Percentiles rank a stretch among this genome's conserved stretches.
Conservation (phyloP, 805 yeast genomes). For the Ogataea ganodermae region DNA sequence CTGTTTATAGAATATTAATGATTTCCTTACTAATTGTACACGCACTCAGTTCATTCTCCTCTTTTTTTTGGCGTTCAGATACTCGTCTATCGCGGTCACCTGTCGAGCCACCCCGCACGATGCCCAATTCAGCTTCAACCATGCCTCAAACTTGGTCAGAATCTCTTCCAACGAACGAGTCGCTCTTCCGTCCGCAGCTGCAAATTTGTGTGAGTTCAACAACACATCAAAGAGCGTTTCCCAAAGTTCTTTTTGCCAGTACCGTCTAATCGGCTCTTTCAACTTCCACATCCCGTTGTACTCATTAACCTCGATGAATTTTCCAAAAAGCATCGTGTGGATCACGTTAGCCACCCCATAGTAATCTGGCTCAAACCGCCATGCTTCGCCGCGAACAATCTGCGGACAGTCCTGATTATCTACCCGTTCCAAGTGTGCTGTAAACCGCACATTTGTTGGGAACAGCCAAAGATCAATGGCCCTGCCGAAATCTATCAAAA, state of each 20-base stretch:
- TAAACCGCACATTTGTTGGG: slow-evolving; percentile 51
- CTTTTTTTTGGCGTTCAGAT: slow-evolving; percentile 14
- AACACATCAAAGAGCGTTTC: slow-evolving; percentile 58
- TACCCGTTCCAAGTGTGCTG: slow-evolving; percentile 60
- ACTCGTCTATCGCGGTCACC: slow-evolving; percentile 12
- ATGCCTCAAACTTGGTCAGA: slow-evolving; percentile 15
- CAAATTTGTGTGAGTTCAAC: slow-evolving; percentile 50
- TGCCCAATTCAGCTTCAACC: slow-evolving; percentile 18
- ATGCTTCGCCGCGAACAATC: slow-evolving; percentile 57
- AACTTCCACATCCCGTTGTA: slow-evolving; percentile 34
- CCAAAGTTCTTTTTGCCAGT: slow-evolving; percentile 81
- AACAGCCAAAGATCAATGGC: slow-evolving; percentile 70
- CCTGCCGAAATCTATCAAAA: slow-evolving; percentile 77
- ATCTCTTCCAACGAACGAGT: slow-evolving; percentile 2
- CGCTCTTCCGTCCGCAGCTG: slow-evolving; percentile 2
- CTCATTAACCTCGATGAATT: slow-evolving; percentile 46
- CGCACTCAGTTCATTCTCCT: slow-evolving; percentile 6
- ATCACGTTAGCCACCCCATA: slow-evolving; percentile 77
- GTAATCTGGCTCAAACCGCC: slow-evolving; percentile 84
- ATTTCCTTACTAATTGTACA: neutral
- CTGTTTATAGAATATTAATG: neutral
- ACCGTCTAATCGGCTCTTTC: slow-evolving; percentile 56
- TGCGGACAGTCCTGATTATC: slow-evolving; percentile 69
- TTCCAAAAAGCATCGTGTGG: slow-evolving; percentile 74
- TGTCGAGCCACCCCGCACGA: slow-evolving; percentile 13